phyloP scores from a whole-genome alignment of 179 eudicot genomes.

The Beta corolliflora region DNA sequence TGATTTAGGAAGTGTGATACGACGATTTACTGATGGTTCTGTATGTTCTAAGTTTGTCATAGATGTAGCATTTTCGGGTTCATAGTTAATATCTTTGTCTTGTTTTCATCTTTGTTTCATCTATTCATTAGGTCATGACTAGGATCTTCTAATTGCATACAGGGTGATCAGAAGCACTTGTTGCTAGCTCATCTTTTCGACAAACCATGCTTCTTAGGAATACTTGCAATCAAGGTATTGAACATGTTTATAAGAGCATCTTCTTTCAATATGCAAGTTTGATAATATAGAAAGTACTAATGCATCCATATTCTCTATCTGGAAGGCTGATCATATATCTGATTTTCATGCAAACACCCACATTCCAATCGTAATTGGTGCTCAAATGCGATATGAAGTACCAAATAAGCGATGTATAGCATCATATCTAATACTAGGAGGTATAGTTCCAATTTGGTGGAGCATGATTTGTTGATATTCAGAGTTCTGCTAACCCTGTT shows the following conservation, averaged over 20 bases:
- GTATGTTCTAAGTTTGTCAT: too few relatives aligned
- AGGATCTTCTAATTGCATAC: neutral
- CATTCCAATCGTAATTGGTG: conserved; percentile 76
- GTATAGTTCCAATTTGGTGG: too few relatives aligned
- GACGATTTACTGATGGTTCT: too few relatives aligned
- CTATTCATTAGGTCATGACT: neutral
- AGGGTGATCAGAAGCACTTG: conserved; percentile 74
- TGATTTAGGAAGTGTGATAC: too few relatives aligned
- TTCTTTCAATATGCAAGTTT: neutral
- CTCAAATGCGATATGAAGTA: conserved; percentile 91
- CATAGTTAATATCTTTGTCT: too few relatives aligned
- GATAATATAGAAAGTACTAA: neutral
- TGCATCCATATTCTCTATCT: neutral
- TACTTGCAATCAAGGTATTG: conserved; percentile 72
- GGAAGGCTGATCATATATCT: conserved; percentile 70
- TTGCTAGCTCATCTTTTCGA: conserved; percentile 81
- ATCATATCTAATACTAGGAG: too few relatives aligned
- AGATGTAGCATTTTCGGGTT: too few relatives aligned
- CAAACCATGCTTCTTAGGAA: conserved; percentile 89
- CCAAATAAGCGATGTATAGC: too few relatives aligned
- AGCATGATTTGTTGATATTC: too few relatives aligned
- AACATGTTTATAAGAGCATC: neutral
- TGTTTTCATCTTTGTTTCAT: neutral
- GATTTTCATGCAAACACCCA: conserved; percentile 84
- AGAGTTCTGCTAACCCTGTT: too few relatives aligned